Evolutionary conservation across 1,139 yeast genomes (phyloP).

Genomic region (Eremothecium cymbalariae): DNA sequence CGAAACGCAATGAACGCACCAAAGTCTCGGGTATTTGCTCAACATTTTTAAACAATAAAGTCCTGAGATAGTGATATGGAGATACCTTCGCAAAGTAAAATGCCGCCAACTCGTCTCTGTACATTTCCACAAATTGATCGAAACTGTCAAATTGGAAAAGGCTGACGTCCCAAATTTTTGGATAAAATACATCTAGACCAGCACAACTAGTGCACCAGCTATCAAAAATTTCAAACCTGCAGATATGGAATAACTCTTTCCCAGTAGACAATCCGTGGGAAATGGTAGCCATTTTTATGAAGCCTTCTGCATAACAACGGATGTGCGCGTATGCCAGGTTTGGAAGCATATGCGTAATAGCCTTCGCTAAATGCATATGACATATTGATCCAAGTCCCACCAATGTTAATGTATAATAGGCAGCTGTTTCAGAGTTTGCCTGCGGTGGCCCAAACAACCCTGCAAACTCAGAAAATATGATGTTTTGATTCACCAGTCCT

Average conservation of each 20-base stretch:
- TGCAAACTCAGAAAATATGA: conserved; percentile 23
- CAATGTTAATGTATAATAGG: conserved; percentile 17
- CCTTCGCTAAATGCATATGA: conserved; percentile 12
- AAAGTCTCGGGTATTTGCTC: conserved; percentile 23
- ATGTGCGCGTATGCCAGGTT: conserved; percentile 31
- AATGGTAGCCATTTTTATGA: conserved; percentile 10
- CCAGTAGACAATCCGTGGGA: conserved; percentile 9
- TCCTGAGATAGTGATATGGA: conserved; percentile 10
- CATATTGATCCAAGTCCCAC: conserved; percentile 14
- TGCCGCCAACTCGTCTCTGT: conserved; percentile 17
- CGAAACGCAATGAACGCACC: conserved; percentile 33
- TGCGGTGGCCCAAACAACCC: conserved; percentile 16
- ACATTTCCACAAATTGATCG: conserved; percentile 14
- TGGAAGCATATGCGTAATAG: conserved; percentile 14
- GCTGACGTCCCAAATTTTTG: conserved; percentile 20
- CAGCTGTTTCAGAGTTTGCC: conserved; percentile 18
- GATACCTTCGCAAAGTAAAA: conserved; percentile 21
- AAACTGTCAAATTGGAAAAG: conserved; percentile 22
- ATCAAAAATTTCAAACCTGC: conserved; percentile 20
- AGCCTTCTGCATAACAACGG: conserved; percentile 31
- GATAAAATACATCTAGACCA: background rate
- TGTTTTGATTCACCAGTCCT: conserved; percentile 25
- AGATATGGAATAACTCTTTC: conserved; percentile 18
- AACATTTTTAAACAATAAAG: conserved; percentile 10
- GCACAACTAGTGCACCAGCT: conserved; percentile 14